These are phyloP conservation scores for Xerocomus potaroensis DNA, from an alignment of 768 basidiomycete genomes.

Conservation along the genomic window DNA sequence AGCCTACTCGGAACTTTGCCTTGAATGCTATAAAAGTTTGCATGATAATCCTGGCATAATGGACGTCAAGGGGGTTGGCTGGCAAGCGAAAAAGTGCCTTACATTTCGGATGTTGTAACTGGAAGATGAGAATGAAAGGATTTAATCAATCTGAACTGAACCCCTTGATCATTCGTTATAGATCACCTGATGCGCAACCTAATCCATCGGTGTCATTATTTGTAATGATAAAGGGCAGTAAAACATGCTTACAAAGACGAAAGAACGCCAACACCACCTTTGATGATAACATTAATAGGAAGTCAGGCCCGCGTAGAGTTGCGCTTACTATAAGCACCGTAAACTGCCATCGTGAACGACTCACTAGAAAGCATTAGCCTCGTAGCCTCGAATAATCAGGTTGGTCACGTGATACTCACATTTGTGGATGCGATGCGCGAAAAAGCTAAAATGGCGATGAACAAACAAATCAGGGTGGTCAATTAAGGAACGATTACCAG, in stretches of 20 bases:
- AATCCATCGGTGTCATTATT: conserved; percentile 3
- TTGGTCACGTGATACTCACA: conserved; percentile 22
- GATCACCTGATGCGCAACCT: conserved; percentile 35
- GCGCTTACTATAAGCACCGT: conserved; percentile 34
- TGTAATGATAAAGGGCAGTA: background rate
- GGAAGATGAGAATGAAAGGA: conserved; percentile 9
- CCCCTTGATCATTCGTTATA: background rate
- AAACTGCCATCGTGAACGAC: conserved; percentile 26
- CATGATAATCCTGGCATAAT: conserved; percentile 22
- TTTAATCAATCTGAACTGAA: conserved; percentile 12
- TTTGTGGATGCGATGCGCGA: conserved; percentile 40
- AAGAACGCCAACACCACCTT: conserved; percentile 30
- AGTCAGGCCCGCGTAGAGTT: background rate
- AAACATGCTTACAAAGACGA: conserved; percentile 25
- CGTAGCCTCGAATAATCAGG: background rate
- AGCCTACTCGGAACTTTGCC: conserved; percentile 19
- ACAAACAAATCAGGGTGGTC: background rate
- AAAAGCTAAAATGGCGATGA: conserved; percentile 26
- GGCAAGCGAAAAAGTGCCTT: background rate
- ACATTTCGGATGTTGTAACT: conserved; percentile 32
- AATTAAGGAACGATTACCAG: conserved; percentile 31
- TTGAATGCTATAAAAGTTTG: conserved; percentile 24
- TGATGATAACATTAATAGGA: conserved; percentile 1
- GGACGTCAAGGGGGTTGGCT: background rate
- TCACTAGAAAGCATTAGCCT: conserved; percentile 17